Evolutionary conservation across 2,329 filamentous ascomycete genomes (phyloP), one percentile per base, ranked within the genome.

Genomic region (Ceratocystis diversiconidia): DNA sequence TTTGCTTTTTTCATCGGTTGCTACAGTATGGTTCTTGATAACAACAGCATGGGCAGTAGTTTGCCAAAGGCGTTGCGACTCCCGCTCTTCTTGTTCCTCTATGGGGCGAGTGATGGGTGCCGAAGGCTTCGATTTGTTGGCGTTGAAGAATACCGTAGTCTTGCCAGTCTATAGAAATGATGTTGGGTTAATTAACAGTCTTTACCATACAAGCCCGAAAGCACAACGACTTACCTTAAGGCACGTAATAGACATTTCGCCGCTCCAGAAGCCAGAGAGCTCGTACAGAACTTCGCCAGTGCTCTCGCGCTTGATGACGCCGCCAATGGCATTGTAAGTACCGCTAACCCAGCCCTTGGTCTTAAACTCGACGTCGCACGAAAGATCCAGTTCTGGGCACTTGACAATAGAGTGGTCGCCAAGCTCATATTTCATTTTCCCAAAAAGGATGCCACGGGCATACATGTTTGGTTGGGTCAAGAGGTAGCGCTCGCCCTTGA

Each of bases 381-480:
- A 83, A 19, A 99, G 80, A 66, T 91, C 87, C 19, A 90, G 83
- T 74, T 97, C 92, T 0, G 92, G 90, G 74, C 94, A 97, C 70
- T 87, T 84, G 22, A 99, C 89, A 71, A 91, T 90, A 74, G 92
- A 96, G 77, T 96, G 92, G 74, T 97, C 92, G 69, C 92, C 94
- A 6, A 99, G 84, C 78, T 99, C 94, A 75, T 97, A 99, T 76
- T 96, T 97, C 94, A 99, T 97, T 75, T 96, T 97, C 61, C 94
- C 94, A 72, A 99, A 96, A 7, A 99, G 80, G 68, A 99, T 97
- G 44, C 94, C 92, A 68, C 94, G 85, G 25, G 92, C 94, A 75
- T 99, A 99, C 91, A 99, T 99, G 78, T 99, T 99, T 19, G 94
- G 94, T 73, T 99, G 94, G 3, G 94, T 97, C 63, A 97, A 77